Conservation (phyloP, 2,329 filamentous ascomycete species). For the Cryphonectria nitschkei region DNA sequence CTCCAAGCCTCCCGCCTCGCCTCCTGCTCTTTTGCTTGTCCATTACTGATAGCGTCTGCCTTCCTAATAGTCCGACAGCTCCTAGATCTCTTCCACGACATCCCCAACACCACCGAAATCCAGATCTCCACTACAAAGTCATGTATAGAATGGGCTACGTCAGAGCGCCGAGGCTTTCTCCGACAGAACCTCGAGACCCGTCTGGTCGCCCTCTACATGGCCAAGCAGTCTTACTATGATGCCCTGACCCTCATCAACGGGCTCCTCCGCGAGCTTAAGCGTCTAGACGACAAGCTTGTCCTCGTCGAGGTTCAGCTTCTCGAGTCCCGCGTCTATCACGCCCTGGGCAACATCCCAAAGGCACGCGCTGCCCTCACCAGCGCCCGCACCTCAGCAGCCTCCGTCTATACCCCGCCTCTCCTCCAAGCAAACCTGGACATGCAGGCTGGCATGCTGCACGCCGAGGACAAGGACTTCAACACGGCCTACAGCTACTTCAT, state of each 20-base stretch:
- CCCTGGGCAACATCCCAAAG: conserved; percentile 94
- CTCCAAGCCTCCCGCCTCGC: neutral
- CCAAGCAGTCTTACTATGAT: conserved; percentile 97
- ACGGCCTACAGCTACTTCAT: conserved; percentile 99
- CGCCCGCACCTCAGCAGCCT: conserved; percentile 91
- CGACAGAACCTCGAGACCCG: conserved; percentile 98
- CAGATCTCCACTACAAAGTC: conserved; percentile 96
- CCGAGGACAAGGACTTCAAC: conserved; percentile 98
- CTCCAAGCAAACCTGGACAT: conserved; percentile 97
- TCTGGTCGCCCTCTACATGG: conserved; percentile 92
- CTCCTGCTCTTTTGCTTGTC: neutral
- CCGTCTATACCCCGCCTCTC: conserved; percentile 93
- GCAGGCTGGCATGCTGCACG: conserved; percentile 99
- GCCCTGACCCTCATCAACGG: conserved; percentile 95
- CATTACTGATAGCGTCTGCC: conserved; percentile 13
- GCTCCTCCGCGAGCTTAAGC: conserved; percentile 94
- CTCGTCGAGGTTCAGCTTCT: conserved; percentile 97
- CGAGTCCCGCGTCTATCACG: conserved; percentile 96
- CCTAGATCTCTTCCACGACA: conserved; percentile 90
- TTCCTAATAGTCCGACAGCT: conserved; percentile 79
- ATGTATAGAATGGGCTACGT: conserved; percentile 98
- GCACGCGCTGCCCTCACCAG: conserved; percentile 92
- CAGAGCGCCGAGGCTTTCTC: conserved; percentile 92
- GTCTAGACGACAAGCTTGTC: conserved; percentile 96
- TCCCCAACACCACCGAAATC: conserved; percentile 91